A percentile compares a stretch with the other conserved stretches of the same genome.
Evolutionary conservation across 495 filamentous ascomycete species (phyloP).

Genomic region (Penicillium egyptiacum): DNA sequence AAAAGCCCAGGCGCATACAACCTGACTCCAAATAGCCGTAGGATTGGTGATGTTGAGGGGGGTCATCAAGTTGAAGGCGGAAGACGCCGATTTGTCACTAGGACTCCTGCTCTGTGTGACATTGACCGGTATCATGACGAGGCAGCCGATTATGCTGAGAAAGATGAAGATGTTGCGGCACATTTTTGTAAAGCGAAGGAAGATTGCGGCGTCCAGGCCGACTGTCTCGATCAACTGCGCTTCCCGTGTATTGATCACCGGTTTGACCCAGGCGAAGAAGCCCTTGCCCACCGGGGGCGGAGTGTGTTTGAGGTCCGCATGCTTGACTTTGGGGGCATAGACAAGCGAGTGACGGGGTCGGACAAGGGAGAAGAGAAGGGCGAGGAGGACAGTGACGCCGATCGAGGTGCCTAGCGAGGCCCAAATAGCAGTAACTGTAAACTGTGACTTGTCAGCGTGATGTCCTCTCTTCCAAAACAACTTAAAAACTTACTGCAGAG

Average conservation of each 20-base stretch:
- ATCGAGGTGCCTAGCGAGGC: constrained; percentile 83
- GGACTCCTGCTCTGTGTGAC: constrained; percentile 51
- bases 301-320: constrained; percentile 87
- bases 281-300: constrained; percentile 90
- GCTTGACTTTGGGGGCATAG: constrained; percentile 91
- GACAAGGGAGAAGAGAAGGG: constrained; percentile 80
- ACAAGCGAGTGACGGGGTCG: constrained; percentile 87
- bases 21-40: constrained; percentile 71
- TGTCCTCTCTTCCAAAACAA: neutral
- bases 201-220: constrained; percentile 87
- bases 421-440: constrained; percentile 65
- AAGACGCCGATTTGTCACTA: constrained; percentile 22
- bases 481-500: constrained; percentile 38
- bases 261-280: constrained; percentile 78
- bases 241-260: constrained; percentile 75
- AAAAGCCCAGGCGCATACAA: constrained; percentile 76
- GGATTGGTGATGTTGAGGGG: constrained; percentile 46
- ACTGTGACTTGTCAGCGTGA: constrained; percentile 36
- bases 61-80: constrained; percentile 53
- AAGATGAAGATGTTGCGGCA: constrained; percentile 83
- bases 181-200: constrained; percentile 87
- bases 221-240: constrained; percentile 70
- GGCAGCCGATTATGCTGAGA: constrained; percentile 71
- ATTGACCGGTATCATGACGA: constrained; percentile 83
- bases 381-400: constrained; percentile 66